Conservation (phyloP, 345 rosid species). For the Moricandia arvensis region DNA sequence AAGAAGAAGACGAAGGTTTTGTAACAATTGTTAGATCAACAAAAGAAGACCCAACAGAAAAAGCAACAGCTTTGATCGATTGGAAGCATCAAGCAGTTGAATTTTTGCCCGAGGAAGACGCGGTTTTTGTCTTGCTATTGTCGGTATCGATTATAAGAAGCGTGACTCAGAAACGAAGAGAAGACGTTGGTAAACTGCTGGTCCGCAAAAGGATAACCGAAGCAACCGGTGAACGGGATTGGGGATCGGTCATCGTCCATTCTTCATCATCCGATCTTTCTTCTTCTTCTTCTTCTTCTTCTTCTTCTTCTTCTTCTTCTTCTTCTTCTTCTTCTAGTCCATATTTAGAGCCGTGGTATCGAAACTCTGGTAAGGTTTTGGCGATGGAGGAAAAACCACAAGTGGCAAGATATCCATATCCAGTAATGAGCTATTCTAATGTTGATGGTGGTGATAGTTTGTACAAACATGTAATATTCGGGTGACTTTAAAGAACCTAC, state of each 20-base stretch:
- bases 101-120: constrained; percentile 72
- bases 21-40: constrained; percentile 60
- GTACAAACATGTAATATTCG: constrained; percentile 61
- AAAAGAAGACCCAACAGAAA: constrained; percentile 60
- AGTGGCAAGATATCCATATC: constrained; percentile 51
- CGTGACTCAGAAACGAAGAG: constrained; percentile 59
- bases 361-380: constrained; percentile 54
- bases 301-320: no score
- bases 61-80: constrained; percentile 73
- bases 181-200: constrained; percentile 66
- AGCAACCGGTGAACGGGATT: constrained; percentile 67
- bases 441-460: constrained; percentile 75
- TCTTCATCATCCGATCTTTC: constrained; percentile 37
- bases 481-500: constrained; percentile 32
- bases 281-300: no score
- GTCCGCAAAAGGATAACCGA: constrained; percentile 63
- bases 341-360: constrained; percentile 68
- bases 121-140: constrained; percentile 57
- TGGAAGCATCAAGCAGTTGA: constrained; percentile 77
- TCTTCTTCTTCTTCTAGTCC: no score
- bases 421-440: constrained; percentile 44
- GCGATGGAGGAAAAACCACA: constrained; percentile 37
- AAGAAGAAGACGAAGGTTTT: constrained; percentile 41
- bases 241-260: constrained; percentile 70
- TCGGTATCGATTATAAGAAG: constrained; percentile 68